Evolutionary conservation across 257 asterid species (phyloP).

Genomic region (Nicotiana undulata): DNA sequence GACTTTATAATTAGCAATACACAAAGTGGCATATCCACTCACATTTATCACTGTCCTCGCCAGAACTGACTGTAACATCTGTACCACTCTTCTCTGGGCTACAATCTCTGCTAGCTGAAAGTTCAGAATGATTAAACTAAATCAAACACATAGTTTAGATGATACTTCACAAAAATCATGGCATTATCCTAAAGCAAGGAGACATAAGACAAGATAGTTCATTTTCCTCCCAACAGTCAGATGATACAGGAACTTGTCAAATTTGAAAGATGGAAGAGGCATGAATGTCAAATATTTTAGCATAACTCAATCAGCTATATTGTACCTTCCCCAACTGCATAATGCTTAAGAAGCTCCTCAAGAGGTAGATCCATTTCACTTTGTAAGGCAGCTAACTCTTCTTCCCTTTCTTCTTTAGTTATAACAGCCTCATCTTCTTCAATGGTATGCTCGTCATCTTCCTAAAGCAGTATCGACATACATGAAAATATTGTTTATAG

Average conservation of each 20-base stretch:
- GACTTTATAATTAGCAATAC: neutral
- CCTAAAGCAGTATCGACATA: slow-evolving; percentile 51
- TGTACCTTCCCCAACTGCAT: slow-evolving; percentile 60
- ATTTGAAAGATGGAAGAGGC: neutral
- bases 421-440: slow-evolving; percentile 94
- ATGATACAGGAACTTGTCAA: neutral
- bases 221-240: neutral
- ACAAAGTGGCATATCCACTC: slow-evolving; percentile 2
- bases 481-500: neutral
- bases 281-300: neutral
- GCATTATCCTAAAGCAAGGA: neutral
- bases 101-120: slow-evolving; percentile 54
- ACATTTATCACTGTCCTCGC: slow-evolving; percentile 36
- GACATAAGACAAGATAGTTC: neutral
- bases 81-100: slow-evolving; percentile 31
- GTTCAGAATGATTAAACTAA: slow-evolving; percentile 21
- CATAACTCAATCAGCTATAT: neutral
- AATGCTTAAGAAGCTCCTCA: slow-evolving; percentile 78
- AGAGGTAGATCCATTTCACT: slow-evolving; percentile 81
- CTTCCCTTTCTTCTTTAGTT: slow-evolving; percentile 90
- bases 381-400: slow-evolving; percentile 79
- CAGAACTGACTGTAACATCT: slow-evolving; percentile 16
- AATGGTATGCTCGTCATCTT: slow-evolving; percentile 94
- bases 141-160: slow-evolving; percentile 7
- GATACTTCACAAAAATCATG: neutral